These are phyloP conservation scores for Papiliotrema fonsecae DNA, from an alignment of 1,284 basidiomycete genomes.

Conservation along the genomic window DNA sequence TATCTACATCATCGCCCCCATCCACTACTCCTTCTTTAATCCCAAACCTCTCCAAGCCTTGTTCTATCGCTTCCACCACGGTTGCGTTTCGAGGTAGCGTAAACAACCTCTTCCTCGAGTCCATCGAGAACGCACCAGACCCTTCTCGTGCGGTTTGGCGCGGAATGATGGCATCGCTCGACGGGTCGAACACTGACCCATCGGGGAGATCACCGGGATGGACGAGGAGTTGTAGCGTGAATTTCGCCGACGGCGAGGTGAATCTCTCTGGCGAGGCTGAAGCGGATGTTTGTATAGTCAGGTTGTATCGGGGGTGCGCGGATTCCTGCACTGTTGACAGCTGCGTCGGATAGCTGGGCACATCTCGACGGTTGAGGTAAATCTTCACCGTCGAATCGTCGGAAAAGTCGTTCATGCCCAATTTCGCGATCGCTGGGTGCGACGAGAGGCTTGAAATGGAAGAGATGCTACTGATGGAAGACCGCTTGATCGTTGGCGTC, in stretches of 20 bases:
- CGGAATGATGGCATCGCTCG: slow-evolving; percentile 84
- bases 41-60: slow-evolving; percentile 84
- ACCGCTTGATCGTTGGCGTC: slow-evolving; percentile 78
- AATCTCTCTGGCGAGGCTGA: slow-evolving; percentile 65
- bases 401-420: slow-evolving; percentile 93
- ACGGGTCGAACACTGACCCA: slow-evolving; percentile 84
- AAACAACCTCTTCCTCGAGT: slow-evolving; percentile 67
- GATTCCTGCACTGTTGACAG: slow-evolving; percentile 12
- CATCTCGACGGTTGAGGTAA: slow-evolving; percentile 64
- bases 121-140: slow-evolving; percentile 6
- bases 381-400: slow-evolving; percentile 96
- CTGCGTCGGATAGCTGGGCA: slow-evolving; percentile 12
- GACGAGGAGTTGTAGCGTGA: slow-evolving; percentile 79
- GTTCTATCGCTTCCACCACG: slow-evolving; percentile 91
- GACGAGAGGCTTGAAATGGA: slow-evolving; percentile 82
- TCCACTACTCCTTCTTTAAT: slow-evolving; percentile 93
- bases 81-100: slow-evolving; percentile 89
- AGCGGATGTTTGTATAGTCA: slow-evolving; percentile 47
- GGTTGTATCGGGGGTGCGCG: slow-evolving; percentile 43
- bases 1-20: slow-evolving; percentile 94
- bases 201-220: slow-evolving; percentile 87
- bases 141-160: slow-evolving; percentile 35
- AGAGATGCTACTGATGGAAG: slow-evolving; percentile 86
- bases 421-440: slow-evolving; percentile 86
- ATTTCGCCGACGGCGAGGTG: slow-evolving; percentile 71